These are phyloP conservation scores for Nicotiana paniculata DNA, from an alignment of 257 asterid species.

Conservation along the genomic window DNA sequence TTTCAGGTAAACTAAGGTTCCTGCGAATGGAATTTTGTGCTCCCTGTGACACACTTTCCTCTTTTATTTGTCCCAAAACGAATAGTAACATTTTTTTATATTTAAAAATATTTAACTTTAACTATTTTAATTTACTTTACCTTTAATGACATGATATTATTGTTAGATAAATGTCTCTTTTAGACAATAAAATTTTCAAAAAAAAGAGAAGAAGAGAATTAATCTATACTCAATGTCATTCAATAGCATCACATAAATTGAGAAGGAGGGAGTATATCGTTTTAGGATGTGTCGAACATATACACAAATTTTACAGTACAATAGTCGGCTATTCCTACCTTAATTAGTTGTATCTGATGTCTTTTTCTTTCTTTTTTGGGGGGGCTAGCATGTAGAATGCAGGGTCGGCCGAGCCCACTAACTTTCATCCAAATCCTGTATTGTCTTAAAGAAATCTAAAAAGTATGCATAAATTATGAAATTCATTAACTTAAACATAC, in stretches of 20 bases:
- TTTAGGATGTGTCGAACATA: neutral
- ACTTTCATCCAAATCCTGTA: no score
- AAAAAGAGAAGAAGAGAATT: no score
- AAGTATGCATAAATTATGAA: no score
- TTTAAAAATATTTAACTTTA: neutral
- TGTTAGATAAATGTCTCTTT: neutral
- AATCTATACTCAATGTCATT: no score
- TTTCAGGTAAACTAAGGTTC: constrained; percentile 52
- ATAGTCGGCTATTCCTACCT: neutral
- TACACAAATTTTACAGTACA: neutral
- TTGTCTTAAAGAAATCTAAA: no score
- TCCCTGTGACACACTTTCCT: neutral
- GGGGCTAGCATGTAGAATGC: no score
- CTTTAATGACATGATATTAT: no score
- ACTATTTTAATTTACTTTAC: neutral
- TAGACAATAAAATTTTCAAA: no score
- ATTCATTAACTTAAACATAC: no score
- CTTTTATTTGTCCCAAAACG: neutral
- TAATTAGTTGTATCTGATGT: neutral
- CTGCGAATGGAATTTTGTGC: neutral
- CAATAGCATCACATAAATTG: neutral
- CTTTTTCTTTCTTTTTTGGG: no score
- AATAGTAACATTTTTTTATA: neutral
- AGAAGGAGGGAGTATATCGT: neutral
- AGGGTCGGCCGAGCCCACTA: no score